A percentile compares a stretch with the other conserved stretches of the same genome.
Evolutionary conservation across 257 asterid genomes (phyloP).

Genomic region (Solanum paucissectum): DNA sequence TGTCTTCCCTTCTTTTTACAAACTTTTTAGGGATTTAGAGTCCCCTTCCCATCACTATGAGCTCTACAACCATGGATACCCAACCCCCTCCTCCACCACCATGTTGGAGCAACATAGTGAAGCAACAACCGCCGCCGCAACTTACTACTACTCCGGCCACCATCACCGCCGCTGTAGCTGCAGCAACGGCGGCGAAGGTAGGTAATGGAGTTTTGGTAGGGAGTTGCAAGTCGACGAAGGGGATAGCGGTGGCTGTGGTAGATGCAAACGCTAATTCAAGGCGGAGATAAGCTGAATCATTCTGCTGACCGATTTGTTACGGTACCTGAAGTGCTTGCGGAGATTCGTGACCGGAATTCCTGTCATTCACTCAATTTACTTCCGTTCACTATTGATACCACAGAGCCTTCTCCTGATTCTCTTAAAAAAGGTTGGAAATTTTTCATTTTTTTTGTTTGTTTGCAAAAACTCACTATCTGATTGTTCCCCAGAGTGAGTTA

Average conservation of each 20-base stretch:
- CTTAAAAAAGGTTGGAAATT: conserved; percentile 48
- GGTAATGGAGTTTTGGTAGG: conserved; percentile 38
- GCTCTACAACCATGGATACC: conserved; percentile 11
- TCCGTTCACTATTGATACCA: conserved; percentile 67
- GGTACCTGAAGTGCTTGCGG: conserved; percentile 62
- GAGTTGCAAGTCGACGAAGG: conserved; percentile 71
- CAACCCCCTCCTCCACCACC: conserved; percentile 10
- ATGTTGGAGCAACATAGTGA: conserved; percentile 61
- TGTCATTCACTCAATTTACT: conserved; percentile 77
- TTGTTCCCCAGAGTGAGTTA: not conserved
- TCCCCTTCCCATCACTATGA: not conserved
- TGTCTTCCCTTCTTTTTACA: too few species aligned
- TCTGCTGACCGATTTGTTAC: conserved; percentile 80
- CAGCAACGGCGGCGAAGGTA: not conserved
- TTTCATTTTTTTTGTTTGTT: not conserved
- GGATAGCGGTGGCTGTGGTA: conserved; percentile 80
- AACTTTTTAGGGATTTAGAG: conserved; percentile 8
- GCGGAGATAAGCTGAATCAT: conserved; percentile 49
- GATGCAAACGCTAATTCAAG: conserved; percentile 95
- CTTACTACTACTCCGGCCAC: not conserved
- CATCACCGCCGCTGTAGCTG: not conserved
- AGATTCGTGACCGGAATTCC: conserved; percentile 79
- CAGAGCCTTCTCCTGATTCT: conserved; percentile 73
- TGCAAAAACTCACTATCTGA: not conserved
- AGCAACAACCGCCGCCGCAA: conserved; percentile 23